Percentiles rank a stretch among this genome's conserved stretches.
Evolutionary conservation across 768 basidiomycete species (phyloP).

Genomic region (Rhodotorula taiwanensis): DNA sequence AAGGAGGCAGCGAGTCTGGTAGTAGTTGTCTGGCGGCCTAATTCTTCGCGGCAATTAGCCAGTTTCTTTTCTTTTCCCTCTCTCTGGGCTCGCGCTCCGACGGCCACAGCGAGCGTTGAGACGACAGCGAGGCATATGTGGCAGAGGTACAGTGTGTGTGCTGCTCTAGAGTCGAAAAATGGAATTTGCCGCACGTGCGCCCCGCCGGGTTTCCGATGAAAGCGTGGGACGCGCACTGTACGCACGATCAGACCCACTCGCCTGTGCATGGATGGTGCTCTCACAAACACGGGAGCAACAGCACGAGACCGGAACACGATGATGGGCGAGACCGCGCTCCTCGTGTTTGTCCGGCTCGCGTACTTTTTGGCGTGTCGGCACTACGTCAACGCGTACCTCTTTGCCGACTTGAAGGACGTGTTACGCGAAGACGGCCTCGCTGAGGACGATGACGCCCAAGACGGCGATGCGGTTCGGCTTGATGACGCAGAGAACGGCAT

Average conservation of each 20-base stretch:
- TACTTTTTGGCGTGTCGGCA: slow-evolving; percentile 37
- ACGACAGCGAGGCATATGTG: too few relatives aligned
- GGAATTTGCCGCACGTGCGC: too few relatives aligned
- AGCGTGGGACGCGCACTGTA: too few relatives aligned
- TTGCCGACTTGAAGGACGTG: slow-evolving; percentile 35
- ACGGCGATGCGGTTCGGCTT: slow-evolving; percentile 10
- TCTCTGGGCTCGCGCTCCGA: too few relatives aligned
- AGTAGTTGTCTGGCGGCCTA: background rate
- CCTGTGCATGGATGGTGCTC: too few relatives aligned
- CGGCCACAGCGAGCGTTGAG: too few relatives aligned
- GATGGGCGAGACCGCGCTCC: slow-evolving; percentile 21
- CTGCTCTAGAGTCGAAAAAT: too few relatives aligned
- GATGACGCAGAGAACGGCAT: slow-evolving; percentile 21
- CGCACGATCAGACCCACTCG: too few relatives aligned
- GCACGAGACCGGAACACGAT: background rate
- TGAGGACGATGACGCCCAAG: slow-evolving; percentile 4
- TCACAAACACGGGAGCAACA: too few relatives aligned
- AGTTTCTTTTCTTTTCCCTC: background rate
- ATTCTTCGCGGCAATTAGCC: background rate
- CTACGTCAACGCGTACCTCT: slow-evolving; percentile 38
- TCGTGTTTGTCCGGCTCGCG: slow-evolving; percentile 26
- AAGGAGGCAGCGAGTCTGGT: background rate
- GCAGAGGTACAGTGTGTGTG: too few relatives aligned
- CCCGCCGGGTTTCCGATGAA: too few relatives aligned
- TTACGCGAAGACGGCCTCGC: slow-evolving; percentile 30